A percentile compares a stretch with the other conserved stretches of the same genome.
Evolutionary conservation across 345 rosid genomes (phyloP).

Genomic region (Lepidium sativum): DNA sequence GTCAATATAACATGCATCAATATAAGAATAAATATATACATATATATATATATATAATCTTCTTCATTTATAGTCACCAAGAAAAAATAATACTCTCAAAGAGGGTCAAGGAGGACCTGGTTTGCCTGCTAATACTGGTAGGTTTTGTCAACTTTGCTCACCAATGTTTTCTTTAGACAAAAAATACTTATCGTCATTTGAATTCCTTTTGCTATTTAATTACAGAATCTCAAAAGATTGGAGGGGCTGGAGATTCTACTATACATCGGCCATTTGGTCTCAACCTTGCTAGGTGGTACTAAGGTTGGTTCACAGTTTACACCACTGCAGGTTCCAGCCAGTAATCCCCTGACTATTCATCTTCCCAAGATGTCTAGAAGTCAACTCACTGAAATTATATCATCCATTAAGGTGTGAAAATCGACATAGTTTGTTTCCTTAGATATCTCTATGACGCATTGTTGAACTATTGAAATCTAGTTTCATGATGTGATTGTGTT

Average conservation of each 20-base stretch:
- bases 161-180: background rate
- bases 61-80: too few species aligned
- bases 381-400: conserved; percentile 70
- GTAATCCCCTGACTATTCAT: conserved; percentile 85
- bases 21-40: too few species aligned
- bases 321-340: conserved; percentile 45
- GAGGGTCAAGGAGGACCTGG: conserved; percentile 97
- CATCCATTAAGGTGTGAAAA: conserved; percentile 63
- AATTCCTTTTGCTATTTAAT: conserved; percentile 1
- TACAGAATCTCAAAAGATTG: conserved; percentile 48
- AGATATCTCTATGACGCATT: background rate
- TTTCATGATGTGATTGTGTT: conserved; percentile 10
- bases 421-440: background rate
- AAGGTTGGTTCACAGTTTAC: conserved; percentile 51
- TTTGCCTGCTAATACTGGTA: conserved; percentile 47
- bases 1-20: too few species aligned
- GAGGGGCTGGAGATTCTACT: conserved; percentile 48
- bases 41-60: too few species aligned
- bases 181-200: background rate
- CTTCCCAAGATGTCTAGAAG: conserved; percentile 82
- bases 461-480: background rate
- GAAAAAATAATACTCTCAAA: too few species aligned
- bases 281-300: conserved; percentile 69
- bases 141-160: conserved; percentile 19
- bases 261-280: conserved; percentile 80